Base-by-base conservation (phyloP, 163 green algal species). In the Trebouxiophyceae sp. region DNA sequence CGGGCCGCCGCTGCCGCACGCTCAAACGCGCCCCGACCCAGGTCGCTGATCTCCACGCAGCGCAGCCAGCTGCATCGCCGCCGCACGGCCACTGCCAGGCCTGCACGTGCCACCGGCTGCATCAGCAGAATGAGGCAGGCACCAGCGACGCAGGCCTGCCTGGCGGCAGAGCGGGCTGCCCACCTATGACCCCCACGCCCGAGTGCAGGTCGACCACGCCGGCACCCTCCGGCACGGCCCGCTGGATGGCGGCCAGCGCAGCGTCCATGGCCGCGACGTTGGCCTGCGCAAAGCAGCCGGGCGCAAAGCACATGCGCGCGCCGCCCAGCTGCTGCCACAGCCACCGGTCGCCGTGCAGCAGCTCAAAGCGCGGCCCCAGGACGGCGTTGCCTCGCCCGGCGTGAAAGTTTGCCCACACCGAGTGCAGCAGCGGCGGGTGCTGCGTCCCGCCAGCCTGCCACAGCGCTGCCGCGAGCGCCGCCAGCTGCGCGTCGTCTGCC, bases 371-470 rank as follows among this genome's bases (percentile, higher is more conserved):
- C 6, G 12, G n/a, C 0, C 86, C 86, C 33, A 93, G 58, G 2
- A 91, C 71, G 16, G 66, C 57, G 70, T 92, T 92, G 54, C 54
- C 55, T 23, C 44, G 31, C 0, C 55, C 63, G 0, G 81, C 64
- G 57, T 92, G 79, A 60, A 87, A 93, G 68, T 92, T 92, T 34
- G 81, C 69, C 83, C 84, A 91, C 27, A 92, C 54, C 0, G 85
- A 93, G 68, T 92, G 85, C n/a, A n/a, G n/a, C n/a, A n/a, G n/a
- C n/a, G n/a, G n/a, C n/a, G n/a, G n/a, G n/a, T n/a, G n/a, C n/a
- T n/a, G n/a, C n/a, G n/a, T n/a, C n/a, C n/a, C n/a, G n/a, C n/a
- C n/a, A n/a, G n/a, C n/a, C n/a, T n/a, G n/a, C 30, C 89, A 45
- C 63, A 91, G 69, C 22, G 5, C n/a, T 32, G 39, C 2, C 59